These are phyloP conservation scores for Platismatia glauca DNA, from an alignment of 495 filamentous ascomycete genomes.

Conservation along the genomic window DNA sequence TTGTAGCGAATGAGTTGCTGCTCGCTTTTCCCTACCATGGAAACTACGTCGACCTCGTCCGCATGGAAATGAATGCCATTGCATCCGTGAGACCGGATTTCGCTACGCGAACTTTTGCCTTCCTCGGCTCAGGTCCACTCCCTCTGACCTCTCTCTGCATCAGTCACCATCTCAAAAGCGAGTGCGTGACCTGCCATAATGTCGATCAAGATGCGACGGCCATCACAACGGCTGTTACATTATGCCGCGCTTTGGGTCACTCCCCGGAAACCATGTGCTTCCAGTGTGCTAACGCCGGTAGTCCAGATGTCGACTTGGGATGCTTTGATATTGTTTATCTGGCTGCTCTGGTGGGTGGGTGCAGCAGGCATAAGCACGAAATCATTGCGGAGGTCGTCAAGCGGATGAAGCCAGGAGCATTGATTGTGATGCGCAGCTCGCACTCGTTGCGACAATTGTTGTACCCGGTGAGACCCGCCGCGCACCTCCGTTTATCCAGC, in stretches of 20 bases:
- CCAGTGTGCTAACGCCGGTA: conserved; percentile 26
- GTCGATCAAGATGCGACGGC: conserved; percentile 32
- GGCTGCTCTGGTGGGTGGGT: conserved; percentile 37
- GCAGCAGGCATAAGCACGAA: conserved; percentile 29
- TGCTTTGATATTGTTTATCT: conserved; percentile 37
- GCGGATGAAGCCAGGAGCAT: conserved; percentile 30
- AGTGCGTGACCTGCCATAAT: conserved; percentile 19
- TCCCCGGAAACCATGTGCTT: conserved; percentile 25
- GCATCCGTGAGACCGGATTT: conserved; percentile 19
- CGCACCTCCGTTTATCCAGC: background rate
- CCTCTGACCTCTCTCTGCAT: conserved; percentile 35
- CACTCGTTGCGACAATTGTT: conserved; percentile 34
- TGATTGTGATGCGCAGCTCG: conserved; percentile 37
- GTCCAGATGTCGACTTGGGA: conserved; percentile 20
- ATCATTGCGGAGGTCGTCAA: conserved; percentile 28
- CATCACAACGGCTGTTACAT: conserved; percentile 23
- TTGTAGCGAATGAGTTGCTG: conserved; percentile 22
- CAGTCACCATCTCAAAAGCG: conserved; percentile 11
- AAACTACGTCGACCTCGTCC: conserved; percentile 37
- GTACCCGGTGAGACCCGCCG: conserved; percentile 36
- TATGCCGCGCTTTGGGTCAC: conserved; percentile 27
- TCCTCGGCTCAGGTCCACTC: conserved; percentile 39
- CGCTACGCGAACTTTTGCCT: conserved; percentile 20
- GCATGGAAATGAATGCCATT: conserved; percentile 34
- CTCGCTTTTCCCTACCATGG: conserved; percentile 35